Percentiles rank a stretch among this genome's conserved stretches.
These are phyloP conservation scores for Zangia roseola DNA, from an alignment of 768 basidiomycete species.

Conservation along the genomic window DNA sequence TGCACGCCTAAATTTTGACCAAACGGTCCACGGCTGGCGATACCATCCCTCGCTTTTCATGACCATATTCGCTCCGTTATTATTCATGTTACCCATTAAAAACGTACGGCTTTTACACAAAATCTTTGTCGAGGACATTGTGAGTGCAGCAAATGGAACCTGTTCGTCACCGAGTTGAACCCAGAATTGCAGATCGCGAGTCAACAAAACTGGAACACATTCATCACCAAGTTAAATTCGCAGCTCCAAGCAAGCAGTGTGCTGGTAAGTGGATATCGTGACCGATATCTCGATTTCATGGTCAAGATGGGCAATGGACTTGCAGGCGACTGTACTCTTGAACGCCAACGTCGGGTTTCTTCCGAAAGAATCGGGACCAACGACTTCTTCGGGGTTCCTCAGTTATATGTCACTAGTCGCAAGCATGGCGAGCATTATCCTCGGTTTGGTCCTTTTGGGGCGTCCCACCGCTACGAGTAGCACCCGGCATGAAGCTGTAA, in stretches of 20 bases:
- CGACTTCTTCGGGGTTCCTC: slow-evolving; percentile 35
- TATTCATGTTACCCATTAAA: slow-evolving; percentile 51
- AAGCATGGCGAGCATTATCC: slow-evolving; percentile 42
- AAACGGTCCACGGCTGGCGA: slow-evolving; percentile 30
- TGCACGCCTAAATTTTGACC: slow-evolving; percentile 39
- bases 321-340: slow-evolving; percentile 54
- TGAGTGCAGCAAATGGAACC: too few species aligned
- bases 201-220: slow-evolving; percentile 42
- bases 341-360: slow-evolving; percentile 61
- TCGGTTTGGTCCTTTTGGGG: slow-evolving; percentile 43
- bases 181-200: too few species aligned
- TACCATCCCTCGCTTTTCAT: slow-evolving; percentile 38
- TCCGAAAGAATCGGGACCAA: slow-evolving; percentile 39
- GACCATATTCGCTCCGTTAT: slow-evolving; percentile 37
- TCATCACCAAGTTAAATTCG: slow-evolving; percentile 42
- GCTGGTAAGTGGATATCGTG: slow-evolving; percentile 37
- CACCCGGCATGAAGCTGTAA: slow-evolving; percentile 35
- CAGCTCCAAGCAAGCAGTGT: slow-evolving; percentile 56
- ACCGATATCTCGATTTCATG: background rate
- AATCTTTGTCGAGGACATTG: slow-evolving; percentile 52
- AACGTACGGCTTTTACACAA: slow-evolving; percentile 45
- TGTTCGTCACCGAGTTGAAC: too few species aligned
- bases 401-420: slow-evolving; percentile 45
- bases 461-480: slow-evolving; percentile 35
- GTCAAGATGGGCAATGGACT: background rate